Conservation (phyloP, 2,329 filamentous ascomycete genomes). For the Trichoderma simmonsii region DNA sequence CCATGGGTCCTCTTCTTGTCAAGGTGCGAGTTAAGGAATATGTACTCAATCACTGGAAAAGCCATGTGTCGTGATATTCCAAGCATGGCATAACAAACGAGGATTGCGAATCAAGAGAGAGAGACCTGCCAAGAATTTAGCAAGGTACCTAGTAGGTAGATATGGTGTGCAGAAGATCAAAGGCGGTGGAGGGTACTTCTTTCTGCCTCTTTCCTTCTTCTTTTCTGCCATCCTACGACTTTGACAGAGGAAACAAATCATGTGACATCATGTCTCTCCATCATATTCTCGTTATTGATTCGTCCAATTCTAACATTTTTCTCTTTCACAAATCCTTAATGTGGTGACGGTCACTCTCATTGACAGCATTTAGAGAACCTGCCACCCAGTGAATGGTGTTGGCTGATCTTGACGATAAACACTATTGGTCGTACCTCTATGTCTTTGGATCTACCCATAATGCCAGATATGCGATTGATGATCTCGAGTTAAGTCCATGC, state of each 20-base stretch:
- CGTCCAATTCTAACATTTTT: background rate
- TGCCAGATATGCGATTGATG: background rate
- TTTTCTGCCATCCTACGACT: background rate
- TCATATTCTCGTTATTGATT: background rate
- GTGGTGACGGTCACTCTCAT: too few species aligned
- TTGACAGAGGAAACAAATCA: background rate
- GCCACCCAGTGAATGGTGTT: background rate
- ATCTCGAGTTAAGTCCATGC: background rate
- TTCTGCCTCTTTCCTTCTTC: background rate
- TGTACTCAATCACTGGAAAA: background rate
- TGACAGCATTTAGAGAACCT: background rate
- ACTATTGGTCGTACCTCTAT: background rate
- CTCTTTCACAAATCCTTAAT: background rate
- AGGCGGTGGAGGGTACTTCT: background rate
- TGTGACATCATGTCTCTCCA: background rate
- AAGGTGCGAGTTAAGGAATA: background rate
- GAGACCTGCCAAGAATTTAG: background rate
- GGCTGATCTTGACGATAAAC: background rate
- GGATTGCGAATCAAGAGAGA: background rate
- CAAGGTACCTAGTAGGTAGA: too few species aligned
- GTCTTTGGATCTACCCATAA: background rate
- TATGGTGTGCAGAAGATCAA: background rate
- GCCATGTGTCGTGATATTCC: background rate
- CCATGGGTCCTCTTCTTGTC: background rate
- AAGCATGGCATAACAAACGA: background rate